Conservation (phyloP, 306 rosid species). For the Trifolium dubium region DNA sequence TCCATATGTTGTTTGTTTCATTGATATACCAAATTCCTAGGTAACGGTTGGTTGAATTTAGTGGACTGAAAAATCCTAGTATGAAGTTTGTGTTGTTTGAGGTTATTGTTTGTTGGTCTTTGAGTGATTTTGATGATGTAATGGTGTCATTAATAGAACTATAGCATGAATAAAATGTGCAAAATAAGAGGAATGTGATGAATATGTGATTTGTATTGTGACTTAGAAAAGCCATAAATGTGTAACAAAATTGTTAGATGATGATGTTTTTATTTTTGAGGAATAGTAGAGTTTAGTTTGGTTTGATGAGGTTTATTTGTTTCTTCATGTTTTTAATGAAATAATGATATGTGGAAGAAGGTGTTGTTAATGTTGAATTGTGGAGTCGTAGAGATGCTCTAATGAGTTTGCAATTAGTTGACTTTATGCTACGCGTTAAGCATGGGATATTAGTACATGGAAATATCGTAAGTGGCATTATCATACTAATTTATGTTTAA, state of each 20-base stretch:
- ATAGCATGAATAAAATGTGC: slow-evolving; percentile 2
- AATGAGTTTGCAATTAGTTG: slow-evolving; percentile 26
- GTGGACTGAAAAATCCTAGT: slow-evolving; percentile 44
- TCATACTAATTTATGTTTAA: too few species aligned
- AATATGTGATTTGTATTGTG: background rate
- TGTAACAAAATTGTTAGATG: background rate
- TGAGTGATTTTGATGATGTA: slow-evolving; percentile 29
- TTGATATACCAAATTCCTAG: slow-evolving; percentile 42
- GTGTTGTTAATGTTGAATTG: slow-evolving; percentile 14
- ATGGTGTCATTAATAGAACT: slow-evolving; percentile 31
- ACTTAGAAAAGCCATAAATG: slow-evolving; percentile 41
- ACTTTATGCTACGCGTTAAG: slow-evolving; percentile 34
- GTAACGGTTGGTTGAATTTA: slow-evolving; percentile 42
- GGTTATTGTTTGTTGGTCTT: slow-evolving; percentile 33
- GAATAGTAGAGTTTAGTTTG: background rate
- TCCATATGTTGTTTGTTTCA: slow-evolving; percentile 36
- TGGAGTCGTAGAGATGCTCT: background rate
- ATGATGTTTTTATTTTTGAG: background rate
- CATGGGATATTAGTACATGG: background rate
- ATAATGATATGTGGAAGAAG: background rate
- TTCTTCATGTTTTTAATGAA: background rate
- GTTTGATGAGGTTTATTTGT: background rate
- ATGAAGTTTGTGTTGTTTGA: slow-evolving; percentile 43
- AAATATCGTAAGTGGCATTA: background rate
- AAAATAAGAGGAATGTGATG: slow-evolving; percentile 4